Evolutionary conservation across 1,284 basidiomycete species (phyloP), one percentile per base, ranked within the genome.

Genomic region (Ustilago cynodontis): DNA sequence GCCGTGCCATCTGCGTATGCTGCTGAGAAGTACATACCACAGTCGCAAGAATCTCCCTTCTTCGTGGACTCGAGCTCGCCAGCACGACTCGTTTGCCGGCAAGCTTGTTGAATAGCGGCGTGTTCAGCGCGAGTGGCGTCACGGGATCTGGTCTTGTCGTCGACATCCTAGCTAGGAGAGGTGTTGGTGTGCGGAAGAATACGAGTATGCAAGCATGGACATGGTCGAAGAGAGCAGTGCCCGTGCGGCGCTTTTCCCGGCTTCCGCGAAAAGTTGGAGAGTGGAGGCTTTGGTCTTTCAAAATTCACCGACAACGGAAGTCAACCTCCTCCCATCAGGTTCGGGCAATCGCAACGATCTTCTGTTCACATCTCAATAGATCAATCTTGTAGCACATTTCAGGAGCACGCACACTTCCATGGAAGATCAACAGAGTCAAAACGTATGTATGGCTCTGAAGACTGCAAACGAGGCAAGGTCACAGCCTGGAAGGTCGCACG

Each of bases 21-120:
- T 24, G 24, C 13, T n/a, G 10, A 43, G 20, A 20, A 20, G 8
- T 14, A 28, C 80, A 37, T 59, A 81, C 81, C 6, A 83, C 77
- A 4, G 74, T 65, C 7, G 83, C 82, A 24, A 85, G 62, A 43
- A 85, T 78, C 16, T 85, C 82, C 26, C 55, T 58, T n/a, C 84
- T 65, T 14, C 84, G 65, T 1, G 84, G 82, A 53, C 80, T 82
- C 20, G 70, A 66, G 61, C 77, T 80, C 4, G 84, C 84, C 3
- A 85, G 65, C 5, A 85, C 57, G 3, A 85, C 74, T 3, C 84
- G 75, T 59, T 80, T 82, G 11, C 82, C 82, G 13, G 65, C 62
- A 10, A 84, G 75, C 47, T 80, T 80, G 54, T 77, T 81, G 56
- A 84, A 83, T 1, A 79, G 78, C 26, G 82, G 82, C 16, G 69